Evolutionary conservation across 2,329 filamentous ascomycete genomes (phyloP).

Genomic region (Alternaria brassicae): DNA sequence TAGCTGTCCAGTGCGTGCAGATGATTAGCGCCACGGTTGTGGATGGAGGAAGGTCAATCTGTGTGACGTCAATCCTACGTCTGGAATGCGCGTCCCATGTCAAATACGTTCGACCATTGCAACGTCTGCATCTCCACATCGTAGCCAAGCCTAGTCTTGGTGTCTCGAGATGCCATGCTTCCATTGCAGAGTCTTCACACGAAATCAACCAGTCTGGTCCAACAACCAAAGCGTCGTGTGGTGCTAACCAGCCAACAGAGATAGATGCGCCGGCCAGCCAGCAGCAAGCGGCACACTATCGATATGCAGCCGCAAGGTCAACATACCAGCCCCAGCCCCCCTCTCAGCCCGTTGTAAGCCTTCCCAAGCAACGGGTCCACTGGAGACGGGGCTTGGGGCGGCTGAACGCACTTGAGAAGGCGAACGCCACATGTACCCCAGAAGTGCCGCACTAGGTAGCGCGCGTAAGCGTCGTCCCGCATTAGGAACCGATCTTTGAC

Average conservation of each 20-base stretch:
- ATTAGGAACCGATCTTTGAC: conserved; percentile 27
- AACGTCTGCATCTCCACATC: not conserved
- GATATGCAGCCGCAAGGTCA: conserved; percentile 10
- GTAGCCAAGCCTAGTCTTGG: conserved; percentile 6
- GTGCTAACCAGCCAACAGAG: not conserved
- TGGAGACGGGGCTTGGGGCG: conserved; percentile 14
- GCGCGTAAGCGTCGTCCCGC: conserved; percentile 17
- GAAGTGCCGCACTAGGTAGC: conserved; percentile 22
- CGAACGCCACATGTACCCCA: conserved; percentile 27
- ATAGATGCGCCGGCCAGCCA: conserved; percentile 2
- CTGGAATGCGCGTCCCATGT: conserved; percentile 2
- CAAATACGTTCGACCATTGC: not conserved
- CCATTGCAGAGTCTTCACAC: not conserved
- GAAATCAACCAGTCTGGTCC: conserved; percentile 2
- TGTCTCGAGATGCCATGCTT: conserved; percentile 6
- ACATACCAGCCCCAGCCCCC: conserved; percentile 1
- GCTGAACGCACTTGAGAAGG: conserved; percentile 15
- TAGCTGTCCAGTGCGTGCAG: not conserved
- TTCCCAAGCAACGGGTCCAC: conserved; percentile 17
- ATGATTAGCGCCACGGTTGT: conserved; percentile 1
- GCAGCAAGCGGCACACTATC: conserved; percentile 10
- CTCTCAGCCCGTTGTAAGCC: conserved; percentile 8
- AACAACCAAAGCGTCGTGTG: not conserved
- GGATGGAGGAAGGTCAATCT: not conserved
- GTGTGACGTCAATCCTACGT: conserved; percentile 17